Conservation (phyloP, 352 stramenopile species). For the Pythium apleroticum region DNA sequence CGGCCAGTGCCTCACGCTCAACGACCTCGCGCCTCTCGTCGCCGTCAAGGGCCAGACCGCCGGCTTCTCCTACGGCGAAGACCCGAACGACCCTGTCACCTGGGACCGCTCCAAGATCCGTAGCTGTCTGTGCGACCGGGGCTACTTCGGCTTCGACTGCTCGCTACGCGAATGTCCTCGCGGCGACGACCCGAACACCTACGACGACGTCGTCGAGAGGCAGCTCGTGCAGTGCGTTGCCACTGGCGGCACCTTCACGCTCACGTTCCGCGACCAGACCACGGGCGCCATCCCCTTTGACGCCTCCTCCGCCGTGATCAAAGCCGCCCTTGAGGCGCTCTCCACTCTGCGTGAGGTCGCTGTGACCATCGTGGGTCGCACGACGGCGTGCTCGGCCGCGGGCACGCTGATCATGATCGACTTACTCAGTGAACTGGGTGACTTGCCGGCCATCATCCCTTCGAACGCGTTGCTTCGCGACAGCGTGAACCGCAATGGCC, state of each 20-base stretch:
- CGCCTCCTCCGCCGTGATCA: constrained; percentile 35
- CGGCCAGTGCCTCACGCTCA: constrained; percentile 71
- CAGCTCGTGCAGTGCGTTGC: constrained; percentile 66
- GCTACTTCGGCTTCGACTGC: constrained; percentile 70
- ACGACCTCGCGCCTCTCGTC: constrained; percentile 53
- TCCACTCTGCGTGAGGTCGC: constrained; percentile 42
- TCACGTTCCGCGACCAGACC: constrained; percentile 64
- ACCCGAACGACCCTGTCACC: constrained; percentile 68
- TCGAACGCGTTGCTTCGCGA: constrained; percentile 45
- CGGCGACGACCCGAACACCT: constrained; percentile 68
- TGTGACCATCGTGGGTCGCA: constrained; percentile 37
- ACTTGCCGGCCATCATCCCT: constrained; percentile 46
- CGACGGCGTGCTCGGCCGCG: constrained; percentile 40
- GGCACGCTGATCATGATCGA: constrained; percentile 57
- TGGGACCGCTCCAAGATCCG: constrained; percentile 75
- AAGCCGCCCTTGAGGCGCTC: constrained; percentile 50
- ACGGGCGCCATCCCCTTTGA: constrained; percentile 43
- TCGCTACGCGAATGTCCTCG: constrained; percentile 65
- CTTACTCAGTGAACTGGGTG: constrained; percentile 58
- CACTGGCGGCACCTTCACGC: constrained; percentile 55
- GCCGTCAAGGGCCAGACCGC: constrained; percentile 53
- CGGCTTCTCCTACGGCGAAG: constrained; percentile 57
- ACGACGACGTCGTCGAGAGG: constrained; percentile 52
- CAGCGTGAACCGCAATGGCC: constrained; percentile 47
- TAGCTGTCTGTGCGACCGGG: constrained; percentile 59